Evolutionary conservation across 495 filamentous ascomycete species (phyloP).

Genomic region (Lentithecium fluviatile): DNA sequence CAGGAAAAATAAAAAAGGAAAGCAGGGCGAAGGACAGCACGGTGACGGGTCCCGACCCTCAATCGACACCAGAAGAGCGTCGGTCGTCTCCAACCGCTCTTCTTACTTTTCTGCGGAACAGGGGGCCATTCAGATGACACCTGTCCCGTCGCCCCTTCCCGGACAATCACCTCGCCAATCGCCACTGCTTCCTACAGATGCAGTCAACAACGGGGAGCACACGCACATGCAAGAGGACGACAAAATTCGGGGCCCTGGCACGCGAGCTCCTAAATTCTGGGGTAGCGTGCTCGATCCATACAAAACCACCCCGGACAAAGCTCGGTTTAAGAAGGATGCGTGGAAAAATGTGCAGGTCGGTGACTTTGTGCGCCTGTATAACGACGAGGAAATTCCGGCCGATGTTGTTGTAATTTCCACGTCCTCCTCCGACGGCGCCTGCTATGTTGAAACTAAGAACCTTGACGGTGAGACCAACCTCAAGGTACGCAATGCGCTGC

Average conservation of each 20-base stretch:
- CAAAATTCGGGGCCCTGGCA: slow-evolving; percentile 4
- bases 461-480: slow-evolving; percentile 97
- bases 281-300: slow-evolving; percentile 66
- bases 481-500: slow-evolving; percentile 88
- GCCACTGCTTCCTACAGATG: slow-evolving; percentile 22
- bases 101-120: slow-evolving; percentile 56
- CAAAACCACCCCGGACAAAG: slow-evolving; percentile 58
- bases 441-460: slow-evolving; percentile 98
- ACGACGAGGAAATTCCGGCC: slow-evolving; percentile 91
- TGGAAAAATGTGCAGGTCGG: slow-evolving; percentile 98
- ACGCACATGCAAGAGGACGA: slow-evolving; percentile 24
- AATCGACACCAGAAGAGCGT: slow-evolving; percentile 64
- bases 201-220: slow-evolving; percentile 16
- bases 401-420: slow-evolving; percentile 96
- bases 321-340: slow-evolving; percentile 83
- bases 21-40: slow-evolving; percentile 46
- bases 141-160: slow-evolving; percentile 78
- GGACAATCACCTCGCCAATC: slow-evolving; percentile 41
- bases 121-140: slow-evolving; percentile 85
- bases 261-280: slow-evolving; percentile 43
- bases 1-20: slow-evolving; percentile 46
- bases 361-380: slow-evolving; percentile 95
- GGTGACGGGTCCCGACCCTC: slow-evolving; percentile 57
- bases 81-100: slow-evolving; percentile 59
- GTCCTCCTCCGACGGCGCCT: slow-evolving; percentile 90